Evolutionary conservation across 208 protist species (phyloP).

Genomic region (Leishmania tarentolae): DNA sequence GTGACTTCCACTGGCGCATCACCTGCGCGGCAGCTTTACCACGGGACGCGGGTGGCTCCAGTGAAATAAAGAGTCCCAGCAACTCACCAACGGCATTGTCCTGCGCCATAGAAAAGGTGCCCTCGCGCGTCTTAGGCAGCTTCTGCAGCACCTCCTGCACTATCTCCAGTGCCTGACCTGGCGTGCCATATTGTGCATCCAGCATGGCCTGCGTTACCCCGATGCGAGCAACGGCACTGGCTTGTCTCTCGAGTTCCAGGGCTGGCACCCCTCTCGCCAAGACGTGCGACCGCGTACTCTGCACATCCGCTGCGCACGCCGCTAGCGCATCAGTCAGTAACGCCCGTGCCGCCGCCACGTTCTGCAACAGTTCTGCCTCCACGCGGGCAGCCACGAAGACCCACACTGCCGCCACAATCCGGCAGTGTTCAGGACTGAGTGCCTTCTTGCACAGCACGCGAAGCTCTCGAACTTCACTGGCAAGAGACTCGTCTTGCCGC

Average conservation of each 20-base stretch:
- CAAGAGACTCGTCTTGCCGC: slow-evolving; percentile 21
- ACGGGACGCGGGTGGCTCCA: slow-evolving; percentile 56
- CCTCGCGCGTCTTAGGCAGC: slow-evolving; percentile 70
- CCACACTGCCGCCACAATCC: slow-evolving; percentile 50
- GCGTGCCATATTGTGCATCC: slow-evolving; percentile 33
- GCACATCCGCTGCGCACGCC: slow-evolving; percentile 22
- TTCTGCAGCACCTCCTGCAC: slow-evolving; percentile 61
- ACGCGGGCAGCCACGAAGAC: slow-evolving; percentile 62
- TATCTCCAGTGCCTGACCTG: slow-evolving; percentile 56
- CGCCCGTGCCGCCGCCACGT: slow-evolving; percentile 35
- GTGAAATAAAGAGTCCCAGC: slow-evolving; percentile 60
- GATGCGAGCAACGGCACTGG: slow-evolving; percentile 37
- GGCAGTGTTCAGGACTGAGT: slow-evolving; percentile 50
- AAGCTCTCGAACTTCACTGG: slow-evolving; percentile 29
- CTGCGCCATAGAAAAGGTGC: slow-evolving; percentile 49
- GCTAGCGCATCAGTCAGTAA: slow-evolving; percentile 38
- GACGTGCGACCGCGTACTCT: slow-evolving; percentile 14
- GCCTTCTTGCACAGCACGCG: slow-evolving; percentile 50
- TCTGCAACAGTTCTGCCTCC: slow-evolving; percentile 50
- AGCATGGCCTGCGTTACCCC: slow-evolving; percentile 35
- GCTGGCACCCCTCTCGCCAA: slow-evolving; percentile 19
- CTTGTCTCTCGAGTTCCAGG: slow-evolving; percentile 52
- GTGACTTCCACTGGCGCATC: slow-evolving; percentile 68
- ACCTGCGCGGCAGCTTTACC: slow-evolving; percentile 66
- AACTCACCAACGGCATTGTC: slow-evolving; percentile 59